A percentile compares a stretch with the other conserved stretches of the same genome.
phyloP scores from a whole-genome alignment of 352 stramenopile genomes.

The Phytophthora crassamura region DNA sequence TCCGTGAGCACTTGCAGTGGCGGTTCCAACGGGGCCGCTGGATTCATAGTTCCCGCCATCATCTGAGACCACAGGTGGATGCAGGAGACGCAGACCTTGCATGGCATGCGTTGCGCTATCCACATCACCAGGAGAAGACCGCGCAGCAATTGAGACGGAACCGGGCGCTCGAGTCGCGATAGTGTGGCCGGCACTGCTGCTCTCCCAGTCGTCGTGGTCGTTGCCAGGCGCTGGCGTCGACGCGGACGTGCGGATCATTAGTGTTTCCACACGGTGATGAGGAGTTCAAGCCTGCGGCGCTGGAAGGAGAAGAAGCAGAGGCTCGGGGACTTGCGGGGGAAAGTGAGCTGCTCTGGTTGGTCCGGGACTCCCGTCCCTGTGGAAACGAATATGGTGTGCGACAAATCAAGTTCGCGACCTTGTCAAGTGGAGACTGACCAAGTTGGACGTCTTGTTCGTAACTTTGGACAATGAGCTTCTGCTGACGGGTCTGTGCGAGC shows the following conservation, averaged over 20 bases:
- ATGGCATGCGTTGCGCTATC: slow-evolving; percentile 38
- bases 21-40: slow-evolving; percentile 53
- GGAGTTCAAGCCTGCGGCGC: not conserved
- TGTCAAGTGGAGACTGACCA: no score
- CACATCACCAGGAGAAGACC: slow-evolving; percentile 17
- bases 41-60: slow-evolving; percentile 55
- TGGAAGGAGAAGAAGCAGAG: not conserved
- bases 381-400: slow-evolving; percentile 18
- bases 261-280: slow-evolving; percentile 15
- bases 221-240: slow-evolving; percentile 12
- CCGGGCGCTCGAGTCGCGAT: slow-evolving; percentile 9
- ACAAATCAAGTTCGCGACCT: no score
- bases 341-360: slow-evolving; percentile 36
- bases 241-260: slow-evolving; percentile 38
- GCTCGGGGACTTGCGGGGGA: slow-evolving; percentile 14
- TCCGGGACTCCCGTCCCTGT: slow-evolving; percentile 24
- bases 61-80: slow-evolving; percentile 41
- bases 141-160: slow-evolving; percentile 17
- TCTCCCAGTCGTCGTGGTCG: slow-evolving; percentile 56
- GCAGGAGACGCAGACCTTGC: slow-evolving; percentile 46
- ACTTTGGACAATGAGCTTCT: slow-evolving; percentile 11
- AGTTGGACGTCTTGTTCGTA: slow-evolving; percentile 13
- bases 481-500: not conserved
- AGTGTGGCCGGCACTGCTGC: slow-evolving; percentile 15
- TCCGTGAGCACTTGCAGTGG: slow-evolving; percentile 64